Evolutionary conservation across 1,139 yeast genomes (phyloP).

Genomic region (Yamadazyma atlantica): DNA sequence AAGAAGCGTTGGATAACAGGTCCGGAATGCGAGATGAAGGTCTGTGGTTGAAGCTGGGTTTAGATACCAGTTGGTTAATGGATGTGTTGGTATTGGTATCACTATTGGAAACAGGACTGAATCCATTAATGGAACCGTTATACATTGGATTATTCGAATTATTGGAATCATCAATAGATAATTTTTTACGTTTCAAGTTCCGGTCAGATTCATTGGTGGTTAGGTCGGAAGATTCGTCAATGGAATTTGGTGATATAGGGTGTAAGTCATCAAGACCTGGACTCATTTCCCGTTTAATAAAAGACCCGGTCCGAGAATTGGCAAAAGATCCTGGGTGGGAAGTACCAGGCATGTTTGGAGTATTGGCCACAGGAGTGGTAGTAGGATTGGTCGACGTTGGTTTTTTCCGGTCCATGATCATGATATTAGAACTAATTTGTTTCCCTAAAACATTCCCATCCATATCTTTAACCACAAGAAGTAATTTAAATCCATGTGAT

Average conservation of each 20-base stretch:
- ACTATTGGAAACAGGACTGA: slow-evolving; percentile 46
- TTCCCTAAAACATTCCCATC: slow-evolving; percentile 68
- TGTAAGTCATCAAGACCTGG: slow-evolving; percentile 18
- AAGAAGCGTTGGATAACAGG: slow-evolving; percentile 6
- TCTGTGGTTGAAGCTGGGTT: slow-evolving; percentile 9
- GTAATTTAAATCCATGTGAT: slow-evolving; percentile 71
- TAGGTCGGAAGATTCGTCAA: slow-evolving; percentile 67
- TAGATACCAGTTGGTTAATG: slow-evolving; percentile 9
- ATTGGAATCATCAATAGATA: slow-evolving; percentile 46
- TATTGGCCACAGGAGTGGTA: slow-evolving; percentile 25
- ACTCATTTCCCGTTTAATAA: slow-evolving; percentile 10
- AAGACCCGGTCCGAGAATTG: slow-evolving; percentile 12
- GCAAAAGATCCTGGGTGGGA: too few species aligned
- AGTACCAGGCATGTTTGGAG: slow-evolving; percentile 22
- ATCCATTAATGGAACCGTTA: slow-evolving; percentile 42
- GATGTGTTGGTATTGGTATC: slow-evolving; percentile 27
- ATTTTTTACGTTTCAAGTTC: slow-evolving; percentile 41
- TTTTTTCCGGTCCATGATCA: slow-evolving; percentile 93
- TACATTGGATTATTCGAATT: slow-evolving; percentile 43
- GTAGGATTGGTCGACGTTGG: slow-evolving; percentile 38
- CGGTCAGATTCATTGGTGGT: slow-evolving; percentile 46
- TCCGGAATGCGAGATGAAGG: slow-evolving; percentile 17
- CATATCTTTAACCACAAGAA: slow-evolving; percentile 67
- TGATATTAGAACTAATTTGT: slow-evolving; percentile 68
- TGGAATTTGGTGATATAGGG: slow-evolving; percentile 60